Base-by-base conservation (phyloP, 1,284 basidiomycete genomes). In the Schizophyllum amplum region DNA sequence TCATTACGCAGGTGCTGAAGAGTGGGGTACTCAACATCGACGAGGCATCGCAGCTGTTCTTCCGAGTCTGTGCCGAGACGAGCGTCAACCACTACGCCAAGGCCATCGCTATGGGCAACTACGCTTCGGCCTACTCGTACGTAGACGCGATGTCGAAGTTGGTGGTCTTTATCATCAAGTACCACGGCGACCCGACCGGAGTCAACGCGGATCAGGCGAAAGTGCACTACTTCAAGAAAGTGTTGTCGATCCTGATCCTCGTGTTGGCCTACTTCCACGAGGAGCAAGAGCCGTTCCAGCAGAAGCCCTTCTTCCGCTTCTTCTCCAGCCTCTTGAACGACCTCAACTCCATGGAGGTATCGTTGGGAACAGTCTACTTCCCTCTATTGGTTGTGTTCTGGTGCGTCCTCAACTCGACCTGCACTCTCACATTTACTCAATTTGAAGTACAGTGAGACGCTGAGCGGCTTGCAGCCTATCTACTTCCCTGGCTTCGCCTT, bases 401-500 rank as follows among this genome's bases (percentile, higher is more conserved):
- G 91, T 91, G 69, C 54, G 75, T 65, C 47, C 5, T 47, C 33
- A 11, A n/a, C n/a, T n/a, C 15, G 51, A 20, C n/a, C 23, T 21
- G 49, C 20, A 51, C 13, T 33, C 27, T 5, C 5, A 13, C 27
- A 33, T 56, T 60, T 24, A 61, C 52, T 55, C 51, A 50, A 57
- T 25, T 58, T 52, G 27, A 5, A 27, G 61, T 63, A 33, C 64
- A 95, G 93, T 69, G 96, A 98, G 69, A 94, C 93, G 5, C 88
- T 98, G 70, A 96, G 94, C 71, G 97, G 95, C 50, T 77, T 97
- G 60, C 96, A 99, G 71, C 97, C 97, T 2, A 89, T 87, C 4
- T 95, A 95, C 73, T 99, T 98, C 78, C 97, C 97, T 6, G 91
- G 94, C 46, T 99, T 99, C 71, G 90, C 96, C 1, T 99, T 98